Base-by-base conservation (phyloP, 345 rosid species). In the Citrus hindsii region DNA sequence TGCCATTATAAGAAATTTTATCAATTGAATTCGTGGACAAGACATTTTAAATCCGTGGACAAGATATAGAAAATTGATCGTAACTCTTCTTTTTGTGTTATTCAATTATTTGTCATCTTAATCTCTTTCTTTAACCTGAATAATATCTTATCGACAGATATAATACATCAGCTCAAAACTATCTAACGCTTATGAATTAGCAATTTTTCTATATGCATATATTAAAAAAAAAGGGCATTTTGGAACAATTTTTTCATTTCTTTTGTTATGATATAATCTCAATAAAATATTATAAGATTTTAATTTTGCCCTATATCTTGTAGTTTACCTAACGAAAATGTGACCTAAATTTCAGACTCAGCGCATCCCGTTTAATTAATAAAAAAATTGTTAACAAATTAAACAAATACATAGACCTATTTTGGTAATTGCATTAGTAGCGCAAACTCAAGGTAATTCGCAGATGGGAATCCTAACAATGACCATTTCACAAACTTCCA, bases 401-500 rank as follows among this genome's bases (percentile, higher is more conserved):
- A 28, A 75, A 48, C 9, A 65, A 19, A 56, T 19, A 9, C 13
- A 40, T 9, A n/a, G 63, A 53, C 1, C 30, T 60, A 7, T 21
- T 60, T 60, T 67, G 46, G 83, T 71, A 19, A 40, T 58, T 76
- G 3, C 2, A 16, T 25, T 21, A 66, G 48, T 19, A 9, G 1
- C 9, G 58, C 42, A 38, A 73, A 72, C 38, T 72, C 56, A 35
- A 2, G 80, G 70, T 69, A 66, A 18, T 33, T 63, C 25, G 75
- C 77, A 73, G 66, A 76, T 61, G 58, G 27, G 62, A 16, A 30
- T 40, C 48, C 61, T 30, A 66, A 24, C 33, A 60, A 24, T 33
- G 67, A 40, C 70, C 33, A 7, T 64, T 61, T 56, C 32, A 58
- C 59, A 66, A 64, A 69, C 73, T 69, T 80, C 81, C 81, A 64